Percentiles rank a stretch among this genome's conserved stretches.
These are phyloP conservation scores for Moesziomyces sp. DNA, from an alignment of 1,284 basidiomycete genomes.

Conservation along the genomic window DNA sequence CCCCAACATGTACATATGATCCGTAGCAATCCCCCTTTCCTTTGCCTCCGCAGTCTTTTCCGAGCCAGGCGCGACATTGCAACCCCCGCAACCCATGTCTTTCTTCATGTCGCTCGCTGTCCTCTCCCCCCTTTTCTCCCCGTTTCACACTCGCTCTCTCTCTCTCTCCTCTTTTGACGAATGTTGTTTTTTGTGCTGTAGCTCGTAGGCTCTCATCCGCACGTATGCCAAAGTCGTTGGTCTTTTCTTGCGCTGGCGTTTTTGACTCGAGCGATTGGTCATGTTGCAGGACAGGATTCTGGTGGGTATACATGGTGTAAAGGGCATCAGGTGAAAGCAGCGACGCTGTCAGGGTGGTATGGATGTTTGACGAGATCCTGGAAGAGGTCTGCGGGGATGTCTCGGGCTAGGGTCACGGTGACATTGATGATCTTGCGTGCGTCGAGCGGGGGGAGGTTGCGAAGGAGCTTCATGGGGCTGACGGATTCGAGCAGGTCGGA, in stretches of 20 bases:
- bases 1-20: neutral
- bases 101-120: constrained; percentile 1
- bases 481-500: constrained; percentile 85
- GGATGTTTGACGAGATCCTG: constrained; percentile 54
- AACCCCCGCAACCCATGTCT: neutral
- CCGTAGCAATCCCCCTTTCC: neutral
- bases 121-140: neutral
- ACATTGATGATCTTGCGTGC: constrained; percentile 88
- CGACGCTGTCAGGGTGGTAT: constrained; percentile 40
- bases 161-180: constrained; percentile 3
- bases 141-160: neutral
- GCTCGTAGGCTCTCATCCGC: constrained; percentile 26
- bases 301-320: neutral
- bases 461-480: constrained; percentile 92
- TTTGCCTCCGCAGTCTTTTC: constrained; percentile 1
- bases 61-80: neutral
- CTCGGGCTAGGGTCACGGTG: constrained; percentile 89
- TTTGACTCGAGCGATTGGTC: neutral
- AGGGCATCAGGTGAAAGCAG: constrained; percentile 8
- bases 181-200: constrained; percentile 26
- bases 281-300: neutral
- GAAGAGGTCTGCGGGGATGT: constrained; percentile 77
- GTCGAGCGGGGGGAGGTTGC: constrained; percentile 92
- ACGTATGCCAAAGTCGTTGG: constrained; percentile 16
- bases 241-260: constrained; percentile 9